A percentile compares a stretch with the other conserved stretches of the same genome.
Conservation (phyloP, 2,329 filamentous ascomycete species). For the Talaromyces sp. region DNA sequence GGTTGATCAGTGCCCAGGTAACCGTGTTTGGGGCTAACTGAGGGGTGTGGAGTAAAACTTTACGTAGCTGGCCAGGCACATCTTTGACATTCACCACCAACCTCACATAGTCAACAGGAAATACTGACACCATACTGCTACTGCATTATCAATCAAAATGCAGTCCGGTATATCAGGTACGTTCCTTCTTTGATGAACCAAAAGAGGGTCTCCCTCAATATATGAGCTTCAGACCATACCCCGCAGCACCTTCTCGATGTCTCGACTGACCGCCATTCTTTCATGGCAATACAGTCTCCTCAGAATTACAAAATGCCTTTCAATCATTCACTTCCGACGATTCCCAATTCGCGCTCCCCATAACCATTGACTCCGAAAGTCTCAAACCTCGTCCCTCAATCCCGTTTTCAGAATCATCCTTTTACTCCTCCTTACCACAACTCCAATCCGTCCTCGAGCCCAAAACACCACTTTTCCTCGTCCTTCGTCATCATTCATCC, state of each 20-base stretch:
- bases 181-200: neutral
- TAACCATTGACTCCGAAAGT: constrained; percentile 44
- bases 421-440: constrained; percentile 49
- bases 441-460: constrained; percentile 52
- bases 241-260: constrained; percentile 4
- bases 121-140: neutral
- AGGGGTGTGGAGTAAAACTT: neutral
- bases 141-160: constrained; percentile 31
- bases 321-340: constrained; percentile 39
- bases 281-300: constrained; percentile 36
- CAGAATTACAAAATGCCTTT: constrained; percentile 48
- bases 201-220: neutral
- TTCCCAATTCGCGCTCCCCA: constrained; percentile 44
- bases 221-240: neutral
- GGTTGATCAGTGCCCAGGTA: neutral
- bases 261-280: constrained; percentile 11
- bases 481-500: constrained; percentile 48
- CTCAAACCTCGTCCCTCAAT: constrained; percentile 41
- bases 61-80: neutral
- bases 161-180: constrained; percentile 50
- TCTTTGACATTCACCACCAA: neutral
- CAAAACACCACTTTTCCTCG: constrained; percentile 57
- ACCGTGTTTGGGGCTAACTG: neutral
- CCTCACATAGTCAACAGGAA: neutral
- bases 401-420: constrained; percentile 42